Evolutionary conservation across 495 filamentous ascomycete species (phyloP).

Genomic region (Achaetomiella virescens): DNA sequence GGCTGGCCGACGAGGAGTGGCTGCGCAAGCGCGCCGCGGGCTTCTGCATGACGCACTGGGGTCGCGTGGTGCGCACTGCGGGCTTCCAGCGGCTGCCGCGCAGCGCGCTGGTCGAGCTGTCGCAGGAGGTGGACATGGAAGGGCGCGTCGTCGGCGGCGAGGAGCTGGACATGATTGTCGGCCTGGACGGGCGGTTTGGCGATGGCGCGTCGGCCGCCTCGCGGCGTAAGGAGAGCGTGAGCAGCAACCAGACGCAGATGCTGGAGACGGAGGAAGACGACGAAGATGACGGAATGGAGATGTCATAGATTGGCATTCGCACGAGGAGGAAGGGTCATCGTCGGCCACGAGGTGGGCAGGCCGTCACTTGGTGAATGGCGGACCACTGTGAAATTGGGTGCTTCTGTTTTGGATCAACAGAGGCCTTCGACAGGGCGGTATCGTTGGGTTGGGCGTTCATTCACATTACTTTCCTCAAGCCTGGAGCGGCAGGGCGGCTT

Average conservation of each 20-base stretch:
- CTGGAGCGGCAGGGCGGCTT: not conserved
- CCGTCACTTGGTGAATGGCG: not conserved
- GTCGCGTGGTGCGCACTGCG: slow-evolving; percentile 79
- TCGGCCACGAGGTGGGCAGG: not conserved
- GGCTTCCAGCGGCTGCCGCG: slow-evolving; percentile 78
- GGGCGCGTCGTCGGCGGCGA: slow-evolving; percentile 77
- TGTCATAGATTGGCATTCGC: slow-evolving; percentile 29
- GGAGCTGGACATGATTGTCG: slow-evolving; percentile 70
- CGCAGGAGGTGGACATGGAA: slow-evolving; percentile 85
- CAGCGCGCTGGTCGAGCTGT: slow-evolving; percentile 77
- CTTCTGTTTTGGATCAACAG: not conserved
- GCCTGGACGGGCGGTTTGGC: slow-evolving; percentile 50
- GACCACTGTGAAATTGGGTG: no score
- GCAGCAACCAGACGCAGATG: slow-evolving; percentile 51
- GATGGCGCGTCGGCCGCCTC: slow-evolving; percentile 46
- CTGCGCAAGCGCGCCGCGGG: slow-evolving; percentile 76
- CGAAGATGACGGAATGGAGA: slow-evolving; percentile 61
- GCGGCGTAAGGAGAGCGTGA: slow-evolving; percentile 50
- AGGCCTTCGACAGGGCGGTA: not conserved
- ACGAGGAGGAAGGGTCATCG: not conserved
- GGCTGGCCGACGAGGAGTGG: slow-evolving; percentile 86
- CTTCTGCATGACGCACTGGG: slow-evolving; percentile 92
- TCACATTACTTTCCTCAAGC: not conserved
- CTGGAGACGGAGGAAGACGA: slow-evolving; percentile 56
- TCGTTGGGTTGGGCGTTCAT: not conserved